phyloP scores from a whole-genome alignment of 352 stramenopile species.

The Pythium utonaiense region DNA sequence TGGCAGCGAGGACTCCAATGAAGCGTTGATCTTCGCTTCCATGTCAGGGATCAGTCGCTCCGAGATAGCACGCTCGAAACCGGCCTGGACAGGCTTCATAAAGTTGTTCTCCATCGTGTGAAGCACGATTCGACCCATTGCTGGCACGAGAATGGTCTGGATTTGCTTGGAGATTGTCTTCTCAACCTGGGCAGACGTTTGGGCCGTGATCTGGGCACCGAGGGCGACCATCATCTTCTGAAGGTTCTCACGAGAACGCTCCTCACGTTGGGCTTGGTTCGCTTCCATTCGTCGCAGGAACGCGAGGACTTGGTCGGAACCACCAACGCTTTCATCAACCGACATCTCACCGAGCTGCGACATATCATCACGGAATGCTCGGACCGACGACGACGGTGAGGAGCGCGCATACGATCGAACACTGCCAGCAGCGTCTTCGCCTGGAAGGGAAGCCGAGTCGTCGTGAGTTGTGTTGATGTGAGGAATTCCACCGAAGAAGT shows the following conservation, averaged over 20 bases:
- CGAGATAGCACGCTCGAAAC: slow-evolving; percentile 71
- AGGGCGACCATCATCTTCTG: slow-evolving; percentile 55
- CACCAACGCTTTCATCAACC: slow-evolving; percentile 58
- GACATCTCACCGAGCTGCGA: slow-evolving; percentile 68
- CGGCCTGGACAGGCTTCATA: slow-evolving; percentile 80
- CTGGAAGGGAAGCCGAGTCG: slow-evolving; percentile 44
- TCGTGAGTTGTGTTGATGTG: slow-evolving; percentile 38
- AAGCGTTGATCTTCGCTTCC: slow-evolving; percentile 67
- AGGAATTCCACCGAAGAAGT: slow-evolving; percentile 26
- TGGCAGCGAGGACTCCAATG: slow-evolving; percentile 48
- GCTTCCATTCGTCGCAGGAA: slow-evolving; percentile 72
- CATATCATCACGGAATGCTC: slow-evolving; percentile 73
- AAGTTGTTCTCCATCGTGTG: slow-evolving; percentile 90
- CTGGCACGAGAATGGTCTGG: slow-evolving; percentile 74
- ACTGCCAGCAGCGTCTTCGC: slow-evolving; percentile 52
- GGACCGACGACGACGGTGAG: slow-evolving; percentile 75
- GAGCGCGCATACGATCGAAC: slow-evolving; percentile 67
- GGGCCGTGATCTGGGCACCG: slow-evolving; percentile 49
- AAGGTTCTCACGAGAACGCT: slow-evolving; percentile 70
- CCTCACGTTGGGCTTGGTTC: slow-evolving; percentile 59
- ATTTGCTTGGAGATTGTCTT: slow-evolving; percentile 84
- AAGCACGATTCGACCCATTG: slow-evolving; percentile 82
- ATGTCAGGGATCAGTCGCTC: slow-evolving; percentile 72
- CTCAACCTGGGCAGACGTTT: slow-evolving; percentile 67
- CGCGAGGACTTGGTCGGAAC: slow-evolving; percentile 52